Conservation (phyloP, 306 rosid species). For the Ammopiptanthus mongolicus region DNA sequence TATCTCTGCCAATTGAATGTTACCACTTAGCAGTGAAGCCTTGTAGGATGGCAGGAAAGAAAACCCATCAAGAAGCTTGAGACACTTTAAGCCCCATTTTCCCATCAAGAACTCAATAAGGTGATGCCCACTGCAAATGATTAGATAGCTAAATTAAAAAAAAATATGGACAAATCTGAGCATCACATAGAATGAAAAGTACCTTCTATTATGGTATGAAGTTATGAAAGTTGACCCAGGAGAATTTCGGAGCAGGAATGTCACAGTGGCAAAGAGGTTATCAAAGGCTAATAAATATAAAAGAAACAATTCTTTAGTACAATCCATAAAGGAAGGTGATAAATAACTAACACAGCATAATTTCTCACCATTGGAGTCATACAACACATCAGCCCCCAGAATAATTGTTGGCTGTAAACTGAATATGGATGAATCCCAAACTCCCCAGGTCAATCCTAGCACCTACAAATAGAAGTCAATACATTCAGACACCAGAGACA, state of each 20-base stretch:
- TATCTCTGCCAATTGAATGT: conserved; percentile 85
- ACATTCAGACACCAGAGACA: not conserved
- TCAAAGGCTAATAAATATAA: conserved; percentile 59
- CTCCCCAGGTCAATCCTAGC: conserved; percentile 81
- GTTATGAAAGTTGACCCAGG: conserved; percentile 69
- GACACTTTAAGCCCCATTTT: conserved; percentile 82
- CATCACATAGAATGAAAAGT: conserved; percentile 7
- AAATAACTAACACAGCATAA: not conserved
- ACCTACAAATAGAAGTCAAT: conserved; percentile 41
- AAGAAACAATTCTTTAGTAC: conserved; percentile 27
- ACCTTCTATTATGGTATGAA: conserved; percentile 86
- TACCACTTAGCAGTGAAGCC: conserved; percentile 68
- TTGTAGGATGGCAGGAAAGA: conserved; percentile 68
- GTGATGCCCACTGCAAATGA: conserved; percentile 66
- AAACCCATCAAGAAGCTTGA: conserved; percentile 84
- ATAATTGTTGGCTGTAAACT: conserved; percentile 62
- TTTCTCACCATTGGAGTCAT: conserved; percentile 67
- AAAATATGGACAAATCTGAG: not conserved
- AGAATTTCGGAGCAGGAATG: conserved; percentile 64
- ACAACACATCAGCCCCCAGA: conserved; percentile 85
- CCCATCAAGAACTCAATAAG: conserved; percentile 70
- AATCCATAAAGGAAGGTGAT: not conserved
- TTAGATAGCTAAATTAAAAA: not conserved
- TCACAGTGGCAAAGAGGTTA: conserved; percentile 78
- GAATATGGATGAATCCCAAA: conserved; percentile 73